A percentile compares a stretch with the other conserved stretches of the same genome.
These are phyloP conservation scores for Coemansia brasiliensis DNA, from an alignment of 192 early-diverging fungal species.

Conservation along the genomic window DNA sequence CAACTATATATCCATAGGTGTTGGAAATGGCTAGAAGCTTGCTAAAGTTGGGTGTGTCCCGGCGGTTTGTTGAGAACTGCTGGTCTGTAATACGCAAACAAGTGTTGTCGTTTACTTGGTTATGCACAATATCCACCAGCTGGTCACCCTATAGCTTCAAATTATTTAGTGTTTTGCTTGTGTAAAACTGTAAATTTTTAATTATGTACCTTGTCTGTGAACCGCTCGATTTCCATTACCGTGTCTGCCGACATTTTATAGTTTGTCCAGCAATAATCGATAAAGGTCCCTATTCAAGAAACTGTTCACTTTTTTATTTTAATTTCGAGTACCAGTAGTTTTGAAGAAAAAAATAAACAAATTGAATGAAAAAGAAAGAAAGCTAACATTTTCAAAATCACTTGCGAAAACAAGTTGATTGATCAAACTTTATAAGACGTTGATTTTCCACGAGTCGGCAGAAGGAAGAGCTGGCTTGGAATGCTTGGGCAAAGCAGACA, in stretches of 20 bases:
- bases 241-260: conserved; percentile 7
- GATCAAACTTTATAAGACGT: background rate
- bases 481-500: conserved; percentile 22
- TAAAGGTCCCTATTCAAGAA: too few species aligned
- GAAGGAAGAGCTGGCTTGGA: conserved; percentile 26
- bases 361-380: too few species aligned
- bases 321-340: too few species aligned
- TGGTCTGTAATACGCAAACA: conserved; percentile 37
- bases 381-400: too few species aligned
- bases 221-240: conserved; percentile 26
- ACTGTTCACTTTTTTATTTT: too few species aligned
- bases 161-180: background rate
- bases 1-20: conserved; percentile 68
- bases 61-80: conserved; percentile 27
- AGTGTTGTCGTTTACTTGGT: conserved; percentile 42
- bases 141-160: conserved; percentile 44
- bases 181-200: background rate
- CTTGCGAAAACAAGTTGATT: too few species aligned
- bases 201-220: conserved; percentile 25
- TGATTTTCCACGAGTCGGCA: conserved; percentile 19
- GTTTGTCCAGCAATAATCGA: too few species aligned
- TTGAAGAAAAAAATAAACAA: too few species aligned
- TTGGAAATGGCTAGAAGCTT: conserved; percentile 64
- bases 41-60: conserved; percentile 52
- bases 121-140: conserved; percentile 42